Percentiles rank a stretch among this genome's conserved stretches.
Conservation (phyloP, 1,139 yeast species). For the Candida sojae region DNA sequence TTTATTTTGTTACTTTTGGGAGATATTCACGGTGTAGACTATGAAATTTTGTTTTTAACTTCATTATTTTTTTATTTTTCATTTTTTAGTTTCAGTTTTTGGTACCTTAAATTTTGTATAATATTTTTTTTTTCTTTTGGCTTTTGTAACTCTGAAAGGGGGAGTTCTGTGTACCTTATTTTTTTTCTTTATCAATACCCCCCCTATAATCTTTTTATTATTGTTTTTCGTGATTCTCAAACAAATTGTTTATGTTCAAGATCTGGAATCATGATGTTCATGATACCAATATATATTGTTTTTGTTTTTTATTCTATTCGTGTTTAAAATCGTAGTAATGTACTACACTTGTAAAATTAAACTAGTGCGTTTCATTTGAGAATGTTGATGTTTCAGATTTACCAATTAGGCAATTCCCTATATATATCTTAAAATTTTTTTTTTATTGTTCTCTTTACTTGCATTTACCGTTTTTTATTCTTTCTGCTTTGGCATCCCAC, state of each 20-base stretch:
- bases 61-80: too few species aligned
- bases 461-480: not conserved
- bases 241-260: not conserved
- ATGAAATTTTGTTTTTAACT: too few species aligned
- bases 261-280: not conserved
- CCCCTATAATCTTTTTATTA: too few species aligned
- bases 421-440: not conserved
- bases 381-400: constrained; percentile 1
- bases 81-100: too few species aligned
- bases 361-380: not conserved
- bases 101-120: too few species aligned
- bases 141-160: constrained; percentile 1
- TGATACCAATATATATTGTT: not conserved
- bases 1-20: not conserved
- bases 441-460: too few species aligned
- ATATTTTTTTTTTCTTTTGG: too few species aligned
- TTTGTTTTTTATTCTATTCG: not conserved
- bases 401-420: not conserved
- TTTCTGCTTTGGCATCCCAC: too few species aligned
- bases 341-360: too few species aligned
- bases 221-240: not conserved
- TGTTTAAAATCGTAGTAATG: not conserved
- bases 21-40: not conserved
- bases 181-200: too few species aligned
- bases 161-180: not conserved